phyloP scores from a whole-genome alignment of 371 early-diverging fungal species.

The Mortierella sp. region DNA sequence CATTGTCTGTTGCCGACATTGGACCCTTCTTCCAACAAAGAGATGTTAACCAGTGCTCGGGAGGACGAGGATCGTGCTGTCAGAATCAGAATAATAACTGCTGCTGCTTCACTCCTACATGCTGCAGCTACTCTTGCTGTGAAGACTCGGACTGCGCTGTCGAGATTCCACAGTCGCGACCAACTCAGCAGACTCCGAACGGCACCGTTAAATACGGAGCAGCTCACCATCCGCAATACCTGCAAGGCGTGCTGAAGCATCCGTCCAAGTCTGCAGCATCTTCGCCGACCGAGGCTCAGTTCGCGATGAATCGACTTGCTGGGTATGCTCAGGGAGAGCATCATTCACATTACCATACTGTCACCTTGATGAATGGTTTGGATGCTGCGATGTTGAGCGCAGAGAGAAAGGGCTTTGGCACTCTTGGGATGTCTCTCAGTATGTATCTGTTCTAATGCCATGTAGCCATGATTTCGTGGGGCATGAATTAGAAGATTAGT shows the following conservation, averaged over 20 bases:
- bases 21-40: not conserved
- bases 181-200: not conserved
- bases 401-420: not conserved
- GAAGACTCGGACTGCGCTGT: not conserved
- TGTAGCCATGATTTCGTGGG: too few relatives aligned
- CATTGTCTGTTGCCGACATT: not conserved
- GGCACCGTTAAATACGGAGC: not conserved
- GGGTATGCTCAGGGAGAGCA: not conserved
- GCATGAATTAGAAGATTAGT: too few relatives aligned
- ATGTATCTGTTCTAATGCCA: not conserved
- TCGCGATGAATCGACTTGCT: slow-evolving; percentile 8
- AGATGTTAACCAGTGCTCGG: not conserved
- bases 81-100: not conserved
- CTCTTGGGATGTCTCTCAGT: slow-evolving; percentile 25
- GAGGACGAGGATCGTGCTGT: not conserved
- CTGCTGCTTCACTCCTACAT: not conserved
- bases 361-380: not conserved
- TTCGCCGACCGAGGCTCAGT: slow-evolving; percentile 19
- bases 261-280: slow-evolving; percentile 7
- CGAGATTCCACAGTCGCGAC: not conserved
- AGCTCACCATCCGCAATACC: not conserved
- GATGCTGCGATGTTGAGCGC: not conserved
- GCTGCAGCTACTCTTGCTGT: not conserved
- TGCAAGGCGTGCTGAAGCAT: not conserved
- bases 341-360: slow-evolving; percentile 2